phyloP scores from a whole-genome alignment of 2,329 filamentous ascomycete genomes.

The Domatiomyces catenatus region DNA sequence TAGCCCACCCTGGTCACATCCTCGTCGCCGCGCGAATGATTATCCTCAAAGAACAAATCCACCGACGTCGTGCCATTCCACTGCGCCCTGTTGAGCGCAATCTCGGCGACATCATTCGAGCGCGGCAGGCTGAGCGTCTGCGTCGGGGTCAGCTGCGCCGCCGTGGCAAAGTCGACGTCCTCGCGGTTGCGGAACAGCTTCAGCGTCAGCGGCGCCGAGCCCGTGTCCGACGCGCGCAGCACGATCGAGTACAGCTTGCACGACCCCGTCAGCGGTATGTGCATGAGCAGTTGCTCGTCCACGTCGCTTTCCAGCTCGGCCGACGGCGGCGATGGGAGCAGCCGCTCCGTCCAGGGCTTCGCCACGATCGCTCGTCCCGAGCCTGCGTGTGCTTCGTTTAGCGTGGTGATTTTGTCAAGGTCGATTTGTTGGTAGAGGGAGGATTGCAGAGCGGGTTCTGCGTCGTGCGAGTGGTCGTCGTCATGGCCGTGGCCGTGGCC shows the following conservation, averaged over 20 bases:
- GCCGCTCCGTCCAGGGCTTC: slow-evolving; percentile 79
- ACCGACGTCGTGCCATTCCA: slow-evolving; percentile 77
- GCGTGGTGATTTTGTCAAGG: slow-evolving; percentile 66
- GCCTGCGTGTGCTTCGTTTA: slow-evolving; percentile 61
- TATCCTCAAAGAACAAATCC: slow-evolving; percentile 80
- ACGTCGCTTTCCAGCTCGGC: slow-evolving; percentile 71
- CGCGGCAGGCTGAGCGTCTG: slow-evolving; percentile 56
- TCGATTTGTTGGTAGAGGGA: slow-evolving; percentile 86
- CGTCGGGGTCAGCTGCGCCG: slow-evolving; percentile 52
- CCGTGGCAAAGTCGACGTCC: slow-evolving; percentile 69
- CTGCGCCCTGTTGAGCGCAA: slow-evolving; percentile 70
- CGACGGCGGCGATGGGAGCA: slow-evolving; percentile 56
- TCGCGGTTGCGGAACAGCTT: slow-evolving; percentile 79
- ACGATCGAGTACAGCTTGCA: slow-evolving; percentile 84
- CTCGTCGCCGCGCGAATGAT: slow-evolving; percentile 66
- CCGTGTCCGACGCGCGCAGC: slow-evolving; percentile 58
- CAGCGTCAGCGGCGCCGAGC: slow-evolving; percentile 62
- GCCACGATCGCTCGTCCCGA: slow-evolving; percentile 61
- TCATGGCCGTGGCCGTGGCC: slow-evolving; percentile 35
- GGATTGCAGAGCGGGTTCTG: slow-evolving; percentile 77
- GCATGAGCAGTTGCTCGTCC: slow-evolving; percentile 88
- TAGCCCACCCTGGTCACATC: slow-evolving; percentile 68
- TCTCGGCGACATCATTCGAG: slow-evolving; percentile 58
- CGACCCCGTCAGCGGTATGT: slow-evolving; percentile 83
- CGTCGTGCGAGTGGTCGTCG: slow-evolving; percentile 80